Evolutionary conservation across 495 filamentous ascomycete genomes (phyloP), one percentile per base, ranked within the genome.

Genomic region (Aspergillus campestris): DNA sequence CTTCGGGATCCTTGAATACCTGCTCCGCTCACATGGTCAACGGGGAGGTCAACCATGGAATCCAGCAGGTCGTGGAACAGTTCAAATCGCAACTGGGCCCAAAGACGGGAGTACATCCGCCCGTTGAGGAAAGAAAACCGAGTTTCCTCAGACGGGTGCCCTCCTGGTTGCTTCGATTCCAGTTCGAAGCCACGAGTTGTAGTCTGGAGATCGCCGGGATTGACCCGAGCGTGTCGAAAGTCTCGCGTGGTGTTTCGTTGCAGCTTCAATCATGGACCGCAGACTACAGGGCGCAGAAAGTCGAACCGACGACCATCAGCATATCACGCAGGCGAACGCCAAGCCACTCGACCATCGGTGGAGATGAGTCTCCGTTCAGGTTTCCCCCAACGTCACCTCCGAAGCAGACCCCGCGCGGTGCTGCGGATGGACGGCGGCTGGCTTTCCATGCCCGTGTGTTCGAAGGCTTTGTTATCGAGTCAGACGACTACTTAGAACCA

Each of bases 231-330:
- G 86, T 95, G 24, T 92, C 89, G 6, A 75, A 80, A 35, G 74
- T 86, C 30, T 79, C 83, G 7, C 78, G 87, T 37, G 92, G 92
- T 15, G 71, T 92, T 39, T 87, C 87, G 3, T 55, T 97, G 8
- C 88, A 96, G 52, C 62, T 97, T 9, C 87, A 95, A 50, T 87
- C 84, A 0, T 95, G 88, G 88, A 86, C 83, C 1, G 82, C 89
- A 7, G 90, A 96, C 47, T 99, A 97, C 63, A 82, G 81, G 48
- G 84, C 87, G 11, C 83, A 94, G 52, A 87, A 81, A 55, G 67
- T 77, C 7, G 84, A 89, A 42, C 63, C 76, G 62, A 64, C 69
- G 59, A 65, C 83, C 67, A 62, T 79, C 64, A 57, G 74, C 73
- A 49, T 73, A 72, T 51, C 59, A 27, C 64, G 67, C 68, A 72